Evolutionary conservation across 305 asterid genomes (phyloP), one percentile per base, ranked within the genome.

Genomic region (Rubia peregrina): DNA sequence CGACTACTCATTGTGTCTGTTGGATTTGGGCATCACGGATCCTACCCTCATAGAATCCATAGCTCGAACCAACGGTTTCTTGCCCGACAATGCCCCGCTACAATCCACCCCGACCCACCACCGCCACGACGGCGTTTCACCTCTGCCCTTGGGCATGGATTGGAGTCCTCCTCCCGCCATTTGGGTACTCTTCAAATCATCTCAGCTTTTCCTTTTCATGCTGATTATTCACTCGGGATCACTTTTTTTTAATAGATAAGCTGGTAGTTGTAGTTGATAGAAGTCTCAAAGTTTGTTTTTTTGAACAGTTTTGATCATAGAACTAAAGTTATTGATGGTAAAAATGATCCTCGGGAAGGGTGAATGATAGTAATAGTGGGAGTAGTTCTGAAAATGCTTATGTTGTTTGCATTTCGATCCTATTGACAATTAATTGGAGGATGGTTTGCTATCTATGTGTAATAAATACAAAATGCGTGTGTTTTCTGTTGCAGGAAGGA

Each of bases 111-210:
- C 94, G 11, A 86, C 89, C 1, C 80, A 78, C 80, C 84, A 71
- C 68, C 87, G 92, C 42, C 94, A 88, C 71, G 96, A 89, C 42
- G 96, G 92, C 42, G 73, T 86, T 73, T 89, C 96, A 53, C 96
- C 96, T 57, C 86, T 89, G 65, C 96, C 96, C 30, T 85, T 89
- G 17, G 95, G 96, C 68, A 89, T 89, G 96, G 96, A 89, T 75
- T 89, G 96, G 96, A 87, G 90, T 80, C 86, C 88, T 76, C 77
- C 90, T 38, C 96, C 96, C 71, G 71, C 80, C 14, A 68, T 73
- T 74, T 89, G 95, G 96, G 96, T 89, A 85, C 5, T 5, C 4
- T 40, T 63, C 9, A 1, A 14, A 6, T 30, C 41, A 53, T 71
- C 24, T 72, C 14, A 19, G 0, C 63, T 1, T 40, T n/a, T 55